Conservation (phyloP, 106 monocot species). For the Dactylorhiza incarnata region DNA sequence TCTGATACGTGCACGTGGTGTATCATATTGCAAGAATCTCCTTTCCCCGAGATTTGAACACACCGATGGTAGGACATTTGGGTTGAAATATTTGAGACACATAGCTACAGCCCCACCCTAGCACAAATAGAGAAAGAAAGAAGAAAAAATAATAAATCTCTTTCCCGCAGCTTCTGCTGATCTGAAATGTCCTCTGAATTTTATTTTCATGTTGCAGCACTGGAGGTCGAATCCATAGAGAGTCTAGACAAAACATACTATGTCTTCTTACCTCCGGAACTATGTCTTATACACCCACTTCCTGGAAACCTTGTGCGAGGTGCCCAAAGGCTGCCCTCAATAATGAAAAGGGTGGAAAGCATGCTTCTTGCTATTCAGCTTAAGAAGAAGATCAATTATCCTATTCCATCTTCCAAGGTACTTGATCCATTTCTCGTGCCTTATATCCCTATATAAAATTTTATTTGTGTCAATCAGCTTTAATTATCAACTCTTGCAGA, state of each 20-base stretch:
- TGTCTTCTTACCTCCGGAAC: conserved; percentile 90
- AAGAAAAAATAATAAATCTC: background rate
- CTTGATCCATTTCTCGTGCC: background rate
- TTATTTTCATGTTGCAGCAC: conserved; percentile 29
- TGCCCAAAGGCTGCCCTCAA: conserved; percentile 89
- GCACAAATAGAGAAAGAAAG: background rate
- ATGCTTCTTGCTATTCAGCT: conserved; percentile 93
- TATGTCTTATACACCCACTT: conserved; percentile 95
- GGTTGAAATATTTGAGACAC: background rate
- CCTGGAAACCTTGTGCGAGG: conserved; percentile 90
- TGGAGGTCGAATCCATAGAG: conserved; percentile 56
- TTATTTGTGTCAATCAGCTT: background rate
- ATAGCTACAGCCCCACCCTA: background rate
- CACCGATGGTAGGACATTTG: conserved; percentile 56
- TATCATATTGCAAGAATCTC: conserved; percentile 99
- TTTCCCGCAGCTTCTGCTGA: background rate
- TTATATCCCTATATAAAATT: background rate
- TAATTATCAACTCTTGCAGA: conserved; percentile 27
- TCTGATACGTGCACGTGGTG: conserved; percentile 89
- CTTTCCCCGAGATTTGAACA: conserved; percentile 97
- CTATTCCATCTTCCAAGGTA: conserved; percentile 77
- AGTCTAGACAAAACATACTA: conserved; percentile 91
- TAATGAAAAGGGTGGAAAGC: conserved; percentile 94
- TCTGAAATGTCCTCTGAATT: conserved; percentile 1
- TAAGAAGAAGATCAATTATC: conserved; percentile 66